Percentiles rank a stretch among this genome's conserved stretches.
Evolutionary conservation across 2,329 filamentous ascomycete genomes (phyloP).

Genomic region (Phoma sp.): DNA sequence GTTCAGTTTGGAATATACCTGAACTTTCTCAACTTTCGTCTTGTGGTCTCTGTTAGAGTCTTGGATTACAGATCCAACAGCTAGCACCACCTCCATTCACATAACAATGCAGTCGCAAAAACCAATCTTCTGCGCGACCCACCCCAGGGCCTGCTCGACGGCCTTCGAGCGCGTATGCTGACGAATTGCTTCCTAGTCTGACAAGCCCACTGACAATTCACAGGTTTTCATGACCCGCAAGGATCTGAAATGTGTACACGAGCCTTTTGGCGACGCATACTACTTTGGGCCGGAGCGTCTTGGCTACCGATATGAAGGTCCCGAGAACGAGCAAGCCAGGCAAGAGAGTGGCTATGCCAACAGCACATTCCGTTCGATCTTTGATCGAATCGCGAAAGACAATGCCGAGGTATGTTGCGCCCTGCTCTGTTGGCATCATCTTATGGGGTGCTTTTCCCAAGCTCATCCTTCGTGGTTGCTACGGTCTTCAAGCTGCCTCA

Average conservation of each 20-base stretch:
- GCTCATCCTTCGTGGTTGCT: too few species aligned
- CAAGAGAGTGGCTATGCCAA: conserved; percentile 68
- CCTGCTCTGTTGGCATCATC: conserved; percentile 15
- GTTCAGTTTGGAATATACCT: conserved; percentile 40
- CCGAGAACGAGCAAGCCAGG: conserved; percentile 61
- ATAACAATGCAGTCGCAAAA: conserved; percentile 65
- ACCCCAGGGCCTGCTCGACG: conserved; percentile 93
- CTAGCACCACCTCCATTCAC: conserved; percentile 16
- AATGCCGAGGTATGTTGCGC: conserved; percentile 69
- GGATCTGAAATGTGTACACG: conserved; percentile 85
- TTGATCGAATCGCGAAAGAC: conserved; percentile 75
- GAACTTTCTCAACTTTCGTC: conserved; percentile 18
- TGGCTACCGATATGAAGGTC: conserved; percentile 76
- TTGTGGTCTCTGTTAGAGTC: conserved; percentile 20
- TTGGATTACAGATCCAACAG: conserved; percentile 33
- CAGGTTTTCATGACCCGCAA: conserved; percentile 91
- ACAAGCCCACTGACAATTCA: conserved; percentile 13
- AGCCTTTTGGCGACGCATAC: conserved; percentile 96
- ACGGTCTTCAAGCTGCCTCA: not conserved
- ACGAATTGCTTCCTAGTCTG: not conserved
- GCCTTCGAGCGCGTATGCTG: conserved; percentile 86
- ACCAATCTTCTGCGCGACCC: conserved; percentile 90
- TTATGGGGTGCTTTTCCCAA: not conserved
- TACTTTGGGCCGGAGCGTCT: conserved; percentile 94
- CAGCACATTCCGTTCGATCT: conserved; percentile 76